Evolutionary conservation across 768 basidiomycete genomes (phyloP).

Genomic region (Rhodotorula sphaerocarpa): DNA sequence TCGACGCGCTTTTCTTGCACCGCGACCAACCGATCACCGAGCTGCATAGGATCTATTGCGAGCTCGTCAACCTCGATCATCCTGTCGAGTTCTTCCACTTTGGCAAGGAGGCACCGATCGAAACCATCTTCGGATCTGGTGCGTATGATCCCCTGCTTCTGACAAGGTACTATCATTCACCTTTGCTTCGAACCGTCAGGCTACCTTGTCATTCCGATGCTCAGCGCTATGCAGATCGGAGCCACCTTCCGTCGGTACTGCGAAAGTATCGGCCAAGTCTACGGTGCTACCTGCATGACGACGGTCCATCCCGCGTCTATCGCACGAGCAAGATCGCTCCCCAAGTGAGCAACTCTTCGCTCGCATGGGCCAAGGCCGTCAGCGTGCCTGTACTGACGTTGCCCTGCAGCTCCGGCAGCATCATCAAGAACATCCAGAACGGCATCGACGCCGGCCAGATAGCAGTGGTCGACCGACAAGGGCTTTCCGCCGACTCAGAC

Average conservation of each 20-base stretch:
- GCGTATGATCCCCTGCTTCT: not conserved
- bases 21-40: conserved; percentile 9
- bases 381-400: too few relatives aligned
- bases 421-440: not conserved
- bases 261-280: not conserved
- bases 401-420: conserved; percentile 7
- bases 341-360: conserved; percentile 11
- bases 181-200: too few relatives aligned
- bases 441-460: too few relatives aligned
- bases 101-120: not conserved
- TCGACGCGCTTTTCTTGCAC: conserved; percentile 23
- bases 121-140: conserved; percentile 13
- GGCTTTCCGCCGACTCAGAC: not conserved
- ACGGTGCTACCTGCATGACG: not conserved
- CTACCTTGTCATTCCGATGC: not conserved
- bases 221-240: not conserved
- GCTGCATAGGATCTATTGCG: conserved; percentile 17
- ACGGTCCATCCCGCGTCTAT: conserved; percentile 14
- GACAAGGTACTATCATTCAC: too few relatives aligned
- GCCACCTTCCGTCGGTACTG: conserved; percentile 13
- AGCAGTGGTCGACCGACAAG: conserved; percentile 3
- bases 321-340: not conserved
- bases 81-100: conserved; percentile 26
- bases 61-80: conserved; percentile 5
- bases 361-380: too few relatives aligned